Evolutionary conservation across 805 yeast genomes (phyloP), one percentile per base, ranked within the genome.

Genomic region (Yamadazyma philogaea): DNA sequence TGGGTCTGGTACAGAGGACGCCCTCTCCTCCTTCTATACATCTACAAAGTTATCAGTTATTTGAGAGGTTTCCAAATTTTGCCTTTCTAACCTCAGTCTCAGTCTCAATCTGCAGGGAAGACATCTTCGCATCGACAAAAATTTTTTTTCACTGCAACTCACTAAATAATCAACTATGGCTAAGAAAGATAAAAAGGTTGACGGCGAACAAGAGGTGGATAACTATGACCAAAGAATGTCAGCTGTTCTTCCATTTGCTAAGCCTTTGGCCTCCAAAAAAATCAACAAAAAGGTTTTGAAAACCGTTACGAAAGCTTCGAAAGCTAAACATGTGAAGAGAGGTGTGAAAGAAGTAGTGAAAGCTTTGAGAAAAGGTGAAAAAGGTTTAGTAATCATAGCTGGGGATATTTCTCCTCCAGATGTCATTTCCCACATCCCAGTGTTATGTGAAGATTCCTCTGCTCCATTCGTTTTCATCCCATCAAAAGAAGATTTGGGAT

Each of bases 271-370:
- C 12, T 80, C 96, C 34, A 93, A 93, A 73, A 93, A 93, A 67
- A 73, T 91, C 62, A 93, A 93, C 75, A 93, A 93, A 71, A 93
- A 91, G 69, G 84, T 91, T 14, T 78, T 95, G 60, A 93, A 93
- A 72, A 87, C 96, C 34, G 95, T 93, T 50, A 93, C 93, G 78
- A 91, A 88, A 67, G 98, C 99, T 7, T 89, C 98, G 41, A 93
- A 93, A 72, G 95, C 96, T 51, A 93, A 93, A 72, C 96, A 91
- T 67, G 96, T 93, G 55, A 91, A 89, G 72, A 81, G 99, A 71
- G 99, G 99, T 64, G 98, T 93, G 44, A 93, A 93, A 70, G 99
- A 93, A 71, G 99, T 93, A 28, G 98, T 91, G 56, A 93, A 93
- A 73, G 93, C 98, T 17, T 78, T 93, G 50, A 83, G 99, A 75